Base-by-base conservation (phyloP, 306 rosid species). In the Rubus parviflorus region DNA sequence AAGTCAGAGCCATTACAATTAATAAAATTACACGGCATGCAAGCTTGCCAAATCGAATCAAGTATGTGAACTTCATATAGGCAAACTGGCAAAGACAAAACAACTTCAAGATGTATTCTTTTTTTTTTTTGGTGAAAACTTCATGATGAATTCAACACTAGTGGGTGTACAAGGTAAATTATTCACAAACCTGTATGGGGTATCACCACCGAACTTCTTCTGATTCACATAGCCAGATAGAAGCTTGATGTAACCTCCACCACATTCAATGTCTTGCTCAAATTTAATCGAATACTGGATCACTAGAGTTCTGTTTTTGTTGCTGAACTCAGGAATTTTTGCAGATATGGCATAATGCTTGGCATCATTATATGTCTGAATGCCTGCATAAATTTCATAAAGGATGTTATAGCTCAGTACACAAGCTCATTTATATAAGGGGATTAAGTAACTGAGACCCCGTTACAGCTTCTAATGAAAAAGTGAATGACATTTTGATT, bases 251-350 rank as follows among this genome's bases (percentile, higher is more conserved):
- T 92, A 92, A 77, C 96, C 97, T 8, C 97, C 97, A 43, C 96
- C 96, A 16, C 97, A 90, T 81, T 92, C 97, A 74, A 92, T 89
- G 62, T 90, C 97, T 86, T 92, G 97, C 74, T 92, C 97, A 81
- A 92, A 81, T 76, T 82, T 92, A 68, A 92, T 83, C 20, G 97
- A 92, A 78, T 92, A 92, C 83, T 92, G 97, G 56, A 92, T 54
- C 68, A 92, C 94, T 65, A 90, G 81, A 45, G 97, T 90, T 80
- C 81, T 86, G 67, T 92, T 88, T 81, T 87, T 81, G 72, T 92
- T 92, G 87, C 83, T 85, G 73, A 92, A 85, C 86, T 92, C 97
- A 0, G 91, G 86, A 63, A 87, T 71, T 88, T 90, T 92, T 25
- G 97, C 92, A 68, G 97, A 90, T 85, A 92, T 85, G n/a, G 92